A percentile compares a stretch with the other conserved stretches of the same genome.
Evolutionary conservation across 2,329 filamentous ascomycete species (phyloP).

Genomic region (Ramichloridium luteum): DNA sequence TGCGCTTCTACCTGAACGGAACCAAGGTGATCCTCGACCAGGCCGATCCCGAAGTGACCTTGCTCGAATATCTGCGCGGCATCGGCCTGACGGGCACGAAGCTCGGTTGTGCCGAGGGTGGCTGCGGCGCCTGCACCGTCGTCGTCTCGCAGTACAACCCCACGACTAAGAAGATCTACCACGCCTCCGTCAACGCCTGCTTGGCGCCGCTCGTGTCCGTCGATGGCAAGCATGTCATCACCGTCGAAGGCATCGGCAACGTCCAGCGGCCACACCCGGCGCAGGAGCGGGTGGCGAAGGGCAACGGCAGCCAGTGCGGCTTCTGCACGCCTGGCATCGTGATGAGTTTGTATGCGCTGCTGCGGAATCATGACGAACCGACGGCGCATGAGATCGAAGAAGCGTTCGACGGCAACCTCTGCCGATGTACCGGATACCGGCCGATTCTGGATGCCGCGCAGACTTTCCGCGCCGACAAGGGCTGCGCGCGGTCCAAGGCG

Average conservation of each 20-base stretch:
- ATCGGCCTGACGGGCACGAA: conserved; percentile 94
- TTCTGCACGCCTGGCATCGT: conserved; percentile 98
- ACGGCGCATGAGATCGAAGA: conserved; percentile 80
- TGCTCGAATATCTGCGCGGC: conserved; percentile 84
- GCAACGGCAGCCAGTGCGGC: conserved; percentile 85
- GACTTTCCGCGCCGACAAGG: conserved; percentile 52
- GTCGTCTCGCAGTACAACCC: conserved; percentile 90
- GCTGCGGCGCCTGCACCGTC: conserved; percentile 91
- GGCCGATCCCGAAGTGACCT: conserved; percentile 79
- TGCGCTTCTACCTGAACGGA: conserved; percentile 90
- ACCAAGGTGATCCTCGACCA: conserved; percentile 77
- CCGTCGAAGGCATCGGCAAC: conserved; percentile 88
- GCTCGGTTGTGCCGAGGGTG: conserved; percentile 89
- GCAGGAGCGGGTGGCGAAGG: conserved; percentile 81
- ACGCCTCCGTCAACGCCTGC: conserved; percentile 94
- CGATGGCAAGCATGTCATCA: conserved; percentile 97
- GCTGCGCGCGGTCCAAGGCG: conserved; percentile 42
- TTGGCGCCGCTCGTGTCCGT: conserved; percentile 83
- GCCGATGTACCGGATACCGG: conserved; percentile 87
- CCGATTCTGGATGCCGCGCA: conserved; percentile 91
- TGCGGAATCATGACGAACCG: conserved; percentile 71
- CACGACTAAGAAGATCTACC: conserved; percentile 83
- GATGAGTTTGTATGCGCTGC: conserved; percentile 87
- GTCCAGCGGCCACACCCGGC: conserved; percentile 75
- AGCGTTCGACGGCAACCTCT: conserved; percentile 92